These are phyloP conservation scores for Mallotus japonicus DNA, from an alignment of 441 rosid genomes.

Conservation along the genomic window DNA sequence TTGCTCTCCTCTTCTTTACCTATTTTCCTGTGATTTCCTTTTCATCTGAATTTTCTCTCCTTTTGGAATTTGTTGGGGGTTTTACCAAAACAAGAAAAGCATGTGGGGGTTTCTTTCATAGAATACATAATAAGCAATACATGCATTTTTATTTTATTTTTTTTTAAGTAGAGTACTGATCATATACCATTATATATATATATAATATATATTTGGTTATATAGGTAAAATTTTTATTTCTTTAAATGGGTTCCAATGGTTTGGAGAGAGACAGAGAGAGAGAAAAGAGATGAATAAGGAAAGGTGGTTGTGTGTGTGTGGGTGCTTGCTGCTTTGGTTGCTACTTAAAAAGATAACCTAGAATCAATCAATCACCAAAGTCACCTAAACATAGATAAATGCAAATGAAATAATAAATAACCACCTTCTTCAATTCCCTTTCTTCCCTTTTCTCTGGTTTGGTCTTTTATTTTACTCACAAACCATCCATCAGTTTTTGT, in stretches of 20 bases:
- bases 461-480: background rate
- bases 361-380: slow-evolving; percentile 23
- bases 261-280: background rate
- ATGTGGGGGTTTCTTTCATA: slow-evolving; percentile 17
- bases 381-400: background rate
- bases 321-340: slow-evolving; percentile 20
- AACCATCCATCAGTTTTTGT: background rate
- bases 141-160: background rate
- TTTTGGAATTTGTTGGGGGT: slow-evolving; percentile 10
- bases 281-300: slow-evolving; percentile 30
- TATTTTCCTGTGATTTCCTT: background rate
- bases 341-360: slow-evolving; percentile 17
- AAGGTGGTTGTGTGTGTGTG: slow-evolving; percentile 22
- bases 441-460: background rate
- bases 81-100: slow-evolving; percentile 43
- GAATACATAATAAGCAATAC: background rate
- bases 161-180: background rate
- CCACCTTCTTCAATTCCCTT: too few species aligned
- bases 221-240: slow-evolving; percentile 16
- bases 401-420: background rate
- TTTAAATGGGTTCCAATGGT: slow-evolving; percentile 22
- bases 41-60: slow-evolving; percentile 8
- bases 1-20: background rate
- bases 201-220: too few species aligned
- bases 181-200: background rate